These are phyloP conservation scores for Endogone sp. DNA, from an alignment of 192 early-diverging fungal genomes.

Conservation along the genomic window DNA sequence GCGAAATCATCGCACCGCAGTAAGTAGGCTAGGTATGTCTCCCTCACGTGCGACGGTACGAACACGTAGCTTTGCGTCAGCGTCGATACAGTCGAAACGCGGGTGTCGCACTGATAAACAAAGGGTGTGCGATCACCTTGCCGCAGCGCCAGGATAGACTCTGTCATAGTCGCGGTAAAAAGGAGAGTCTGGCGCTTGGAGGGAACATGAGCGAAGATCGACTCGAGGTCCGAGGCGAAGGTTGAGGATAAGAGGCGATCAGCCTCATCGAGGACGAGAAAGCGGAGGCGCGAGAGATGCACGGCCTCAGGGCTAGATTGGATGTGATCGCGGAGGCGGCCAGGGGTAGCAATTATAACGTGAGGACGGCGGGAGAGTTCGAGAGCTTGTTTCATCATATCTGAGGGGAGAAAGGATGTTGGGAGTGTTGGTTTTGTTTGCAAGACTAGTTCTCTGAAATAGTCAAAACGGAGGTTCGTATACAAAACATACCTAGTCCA, in stretches of 20 bases:
- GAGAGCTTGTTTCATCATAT: conserved; percentile 94
- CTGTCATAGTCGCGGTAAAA: conserved; percentile 97
- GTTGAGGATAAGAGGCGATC: conserved; percentile 85
- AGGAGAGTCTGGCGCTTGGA: conserved; percentile 86
- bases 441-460: background rate
- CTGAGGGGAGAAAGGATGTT: conserved; percentile 22
- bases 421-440: background rate
- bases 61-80: conserved; percentile 90
- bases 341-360: conserved; percentile 93
- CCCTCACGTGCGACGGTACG: conserved; percentile 87
- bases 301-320: conserved; percentile 68
- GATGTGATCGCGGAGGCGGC: conserved; percentile 91
- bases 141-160: conserved; percentile 72
- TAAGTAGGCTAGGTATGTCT: conserved; percentile 82
- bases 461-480: background rate
- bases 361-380: conserved; percentile 84
- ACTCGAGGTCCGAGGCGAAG: conserved; percentile 78
- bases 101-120: conserved; percentile 50
- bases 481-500: conserved; percentile 58
- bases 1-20: conserved; percentile 60
- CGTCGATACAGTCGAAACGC: conserved; percentile 73
- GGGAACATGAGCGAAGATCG: conserved; percentile 77
- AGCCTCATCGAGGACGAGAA: conserved; percentile 94
- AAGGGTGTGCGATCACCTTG: conserved; percentile 45
- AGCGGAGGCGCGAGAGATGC: conserved; percentile 70